Conservation (phyloP, 345 rosid genomes). For the Psidium friedrichsthalianum region DNA sequence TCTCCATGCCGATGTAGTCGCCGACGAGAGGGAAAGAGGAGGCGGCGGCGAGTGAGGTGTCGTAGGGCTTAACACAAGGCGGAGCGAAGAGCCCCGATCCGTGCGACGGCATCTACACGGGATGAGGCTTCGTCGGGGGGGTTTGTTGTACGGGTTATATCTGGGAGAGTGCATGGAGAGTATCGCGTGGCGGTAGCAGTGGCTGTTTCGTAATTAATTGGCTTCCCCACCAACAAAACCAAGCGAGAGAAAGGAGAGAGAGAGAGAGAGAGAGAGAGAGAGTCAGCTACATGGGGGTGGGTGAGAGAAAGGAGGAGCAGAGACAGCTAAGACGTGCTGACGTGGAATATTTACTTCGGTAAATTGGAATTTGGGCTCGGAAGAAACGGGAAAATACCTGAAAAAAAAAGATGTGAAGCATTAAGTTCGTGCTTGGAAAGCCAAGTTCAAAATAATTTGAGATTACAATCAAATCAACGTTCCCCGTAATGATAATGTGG, state of each 20-base stretch:
- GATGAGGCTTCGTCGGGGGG: neutral
- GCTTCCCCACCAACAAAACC: too few species aligned
- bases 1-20: constrained; percentile 77
- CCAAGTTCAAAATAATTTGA: neutral
- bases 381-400: neutral
- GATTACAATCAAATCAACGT: neutral
- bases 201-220: neutral
- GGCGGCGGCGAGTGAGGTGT: constrained; percentile 8
- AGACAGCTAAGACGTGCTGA: constrained; percentile 23
- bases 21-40: constrained; percentile 22
- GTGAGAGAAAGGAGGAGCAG: constrained; percentile 5
- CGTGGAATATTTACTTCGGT: neutral
- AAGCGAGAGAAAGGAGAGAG: neutral
- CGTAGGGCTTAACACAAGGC: neutral
- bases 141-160: neutral
- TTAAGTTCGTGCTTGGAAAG: neutral
- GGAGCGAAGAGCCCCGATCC: neutral
- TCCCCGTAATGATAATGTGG: neutral
- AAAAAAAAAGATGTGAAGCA: neutral
- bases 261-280: neutral
- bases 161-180: neutral
- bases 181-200: neutral
- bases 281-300: neutral
- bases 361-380: neutral
- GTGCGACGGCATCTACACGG: neutral